phyloP scores from a whole-genome alignment of 2,329 filamentous ascomycete species.

The Botryotinia convoluta region DNA sequence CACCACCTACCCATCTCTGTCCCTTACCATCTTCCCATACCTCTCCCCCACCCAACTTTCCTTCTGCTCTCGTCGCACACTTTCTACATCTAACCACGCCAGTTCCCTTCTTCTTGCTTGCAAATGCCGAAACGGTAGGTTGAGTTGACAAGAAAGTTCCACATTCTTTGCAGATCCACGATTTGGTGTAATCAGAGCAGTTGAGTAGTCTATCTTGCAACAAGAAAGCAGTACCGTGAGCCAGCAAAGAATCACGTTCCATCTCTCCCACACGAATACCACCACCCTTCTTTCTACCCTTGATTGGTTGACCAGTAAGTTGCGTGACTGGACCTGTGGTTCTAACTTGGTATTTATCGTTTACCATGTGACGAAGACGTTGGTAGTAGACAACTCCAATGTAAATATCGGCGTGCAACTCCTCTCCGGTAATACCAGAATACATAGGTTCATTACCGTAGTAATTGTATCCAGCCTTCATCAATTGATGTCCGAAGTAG shows the following conservation, averaged over 20 bases:
- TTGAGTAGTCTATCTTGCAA: slow-evolving; percentile 95
- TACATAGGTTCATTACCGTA: slow-evolving; percentile 99
- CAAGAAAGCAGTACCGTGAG: slow-evolving; percentile 91
- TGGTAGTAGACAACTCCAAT: slow-evolving; percentile 98
- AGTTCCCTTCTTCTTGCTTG: slow-evolving; percentile 62
- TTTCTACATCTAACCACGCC: slow-evolving; percentile 74
- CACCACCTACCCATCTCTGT: slow-evolving; percentile 79
- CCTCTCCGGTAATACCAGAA: slow-evolving; percentile 91
- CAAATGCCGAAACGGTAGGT: slow-evolving; percentile 67
- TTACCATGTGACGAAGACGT: slow-evolving; percentile 97
- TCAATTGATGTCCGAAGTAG: slow-evolving; percentile 93
- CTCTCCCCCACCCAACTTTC: slow-evolving; percentile 56
- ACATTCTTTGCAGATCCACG: slow-evolving; percentile 86
- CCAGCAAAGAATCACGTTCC: slow-evolving; percentile 93
- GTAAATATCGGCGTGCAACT: slow-evolving; percentile 93
- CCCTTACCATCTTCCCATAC: slow-evolving; percentile 93
- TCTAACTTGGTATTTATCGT: slow-evolving; percentile 98
- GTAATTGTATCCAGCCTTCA: slow-evolving; percentile 95
- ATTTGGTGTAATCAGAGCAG: slow-evolving; percentile 88
- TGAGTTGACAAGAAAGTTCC: slow-evolving; percentile 89
- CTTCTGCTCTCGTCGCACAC: slow-evolving; percentile 56
- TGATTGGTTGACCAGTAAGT: slow-evolving; percentile 93
- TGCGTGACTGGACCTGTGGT: slow-evolving; percentile 91
- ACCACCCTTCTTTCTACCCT: slow-evolving; percentile 91
- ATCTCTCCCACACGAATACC: slow-evolving; percentile 99